Evolutionary conservation across 768 basidiomycete species (phyloP).

Genomic region (Russula dissimulans): DNA sequence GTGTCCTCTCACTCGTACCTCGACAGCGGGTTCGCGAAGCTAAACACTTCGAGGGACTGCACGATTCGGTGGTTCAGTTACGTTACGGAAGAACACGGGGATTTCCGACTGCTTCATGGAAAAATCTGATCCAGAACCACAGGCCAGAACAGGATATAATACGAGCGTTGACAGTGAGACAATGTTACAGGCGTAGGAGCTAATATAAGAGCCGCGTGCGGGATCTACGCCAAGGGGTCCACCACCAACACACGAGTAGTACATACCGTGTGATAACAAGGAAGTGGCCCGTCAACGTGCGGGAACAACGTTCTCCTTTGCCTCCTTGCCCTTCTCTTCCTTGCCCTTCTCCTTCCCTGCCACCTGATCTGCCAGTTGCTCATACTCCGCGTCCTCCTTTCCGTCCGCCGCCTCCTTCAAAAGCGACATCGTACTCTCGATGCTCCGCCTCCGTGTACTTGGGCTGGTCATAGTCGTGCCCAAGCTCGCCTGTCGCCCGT

Average conservation of each 20-base stretch:
- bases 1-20: too few species aligned
- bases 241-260: too few species aligned
- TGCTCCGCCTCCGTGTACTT: slow-evolving; percentile 79
- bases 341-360: slow-evolving; percentile 12
- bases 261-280: not conserved
- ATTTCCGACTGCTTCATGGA: not conserved
- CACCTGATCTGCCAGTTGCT: slow-evolving; percentile 23
- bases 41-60: not conserved
- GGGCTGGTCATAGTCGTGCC: slow-evolving; percentile 96
- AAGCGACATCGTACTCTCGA: slow-evolving; percentile 93
- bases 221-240: too few species aligned
- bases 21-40: too few species aligned
- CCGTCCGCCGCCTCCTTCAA: slow-evolving; percentile 91
- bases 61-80: too few species aligned
- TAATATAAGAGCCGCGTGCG: too few species aligned
- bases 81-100: not conserved
- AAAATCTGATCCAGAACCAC: not conserved
- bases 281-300: slow-evolving; percentile 7
- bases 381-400: slow-evolving; percentile 35
- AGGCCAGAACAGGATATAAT: slow-evolving; percentile 2
- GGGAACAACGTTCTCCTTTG: slow-evolving; percentile 17
- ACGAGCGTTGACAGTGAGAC: not conserved
- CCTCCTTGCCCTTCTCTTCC: slow-evolving; percentile 6
- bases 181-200: not conserved
- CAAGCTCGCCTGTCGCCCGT: slow-evolving; percentile 69